phyloP scores from a whole-genome alignment of 768 basidiomycete species.

The Tulasnella sp. region DNA sequence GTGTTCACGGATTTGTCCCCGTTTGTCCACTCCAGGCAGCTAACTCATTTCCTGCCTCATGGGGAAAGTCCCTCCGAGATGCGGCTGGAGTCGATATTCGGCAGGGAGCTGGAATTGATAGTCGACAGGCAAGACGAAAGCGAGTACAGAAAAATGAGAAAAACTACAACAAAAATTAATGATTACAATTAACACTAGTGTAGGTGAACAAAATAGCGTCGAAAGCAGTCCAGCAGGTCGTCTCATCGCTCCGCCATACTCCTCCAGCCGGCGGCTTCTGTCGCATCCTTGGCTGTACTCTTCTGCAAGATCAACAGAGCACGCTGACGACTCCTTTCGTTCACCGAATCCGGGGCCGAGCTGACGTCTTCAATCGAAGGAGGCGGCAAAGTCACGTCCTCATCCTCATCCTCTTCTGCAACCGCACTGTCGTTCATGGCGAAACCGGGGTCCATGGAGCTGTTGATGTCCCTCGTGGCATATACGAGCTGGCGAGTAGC shows the following conservation, averaged over 20 bases:
- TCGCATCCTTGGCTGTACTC: slow-evolving; percentile 6
- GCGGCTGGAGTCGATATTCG: background rate
- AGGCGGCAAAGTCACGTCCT: slow-evolving; percentile 3
- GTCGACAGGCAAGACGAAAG: too few species aligned
- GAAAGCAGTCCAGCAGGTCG: background rate
- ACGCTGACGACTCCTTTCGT: slow-evolving; percentile 11
- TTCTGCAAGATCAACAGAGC: slow-evolving; percentile 25
- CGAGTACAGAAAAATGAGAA: background rate
- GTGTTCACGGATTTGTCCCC: background rate
- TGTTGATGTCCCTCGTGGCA: slow-evolving; percentile 14
- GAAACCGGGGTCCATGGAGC: slow-evolving; percentile 24
- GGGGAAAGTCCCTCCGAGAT: background rate
- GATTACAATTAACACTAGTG: background rate
- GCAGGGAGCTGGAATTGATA: too few species aligned
- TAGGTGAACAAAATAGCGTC: background rate
- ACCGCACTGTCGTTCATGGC: slow-evolving; percentile 7
- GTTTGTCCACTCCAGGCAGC: background rate
- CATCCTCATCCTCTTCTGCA: slow-evolving; percentile 25
- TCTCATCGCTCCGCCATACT: slow-evolving; percentile 10
- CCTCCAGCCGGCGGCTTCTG: slow-evolving; percentile 19
- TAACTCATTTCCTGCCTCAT: background rate
- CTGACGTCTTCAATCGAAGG: background rate
- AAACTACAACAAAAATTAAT: background rate
- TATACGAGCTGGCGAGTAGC: slow-evolving; percentile 19
- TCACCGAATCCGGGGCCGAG: slow-evolving; percentile 11